A percentile compares a stretch with the other conserved stretches of the same genome.
phyloP scores from a whole-genome alignment of 164 flowering plant species.

The Vitis labrusca region DNA sequence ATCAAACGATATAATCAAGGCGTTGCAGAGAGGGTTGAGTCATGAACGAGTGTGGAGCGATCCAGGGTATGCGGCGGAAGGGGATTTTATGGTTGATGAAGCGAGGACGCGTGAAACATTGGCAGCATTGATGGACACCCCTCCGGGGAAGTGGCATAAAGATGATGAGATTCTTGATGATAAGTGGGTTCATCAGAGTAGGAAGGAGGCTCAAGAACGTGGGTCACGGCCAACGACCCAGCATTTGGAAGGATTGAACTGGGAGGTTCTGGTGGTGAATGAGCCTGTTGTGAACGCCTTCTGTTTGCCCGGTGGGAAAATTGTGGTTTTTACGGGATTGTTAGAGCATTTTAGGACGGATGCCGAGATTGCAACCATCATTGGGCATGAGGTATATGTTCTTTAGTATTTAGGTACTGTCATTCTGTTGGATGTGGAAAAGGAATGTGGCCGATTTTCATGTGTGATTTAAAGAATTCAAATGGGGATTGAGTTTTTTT shows the following conservation, averaged over 20 bases:
- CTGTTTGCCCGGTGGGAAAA: conserved; percentile 94
- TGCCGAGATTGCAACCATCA: conserved; percentile 79
- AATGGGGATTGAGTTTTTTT: background rate
- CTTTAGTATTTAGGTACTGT: background rate
- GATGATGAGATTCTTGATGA: conserved; percentile 89
- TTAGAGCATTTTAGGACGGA: conserved; percentile 66
- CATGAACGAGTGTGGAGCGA: conserved; percentile 76
- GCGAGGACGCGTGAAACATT: conserved; percentile 23
- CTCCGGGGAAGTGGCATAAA: conserved; percentile 37
- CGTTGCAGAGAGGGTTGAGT: conserved; percentile 73
- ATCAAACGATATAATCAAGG: conserved; percentile 68
- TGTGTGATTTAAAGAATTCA: background rate
- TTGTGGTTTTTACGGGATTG: conserved; percentile 85
- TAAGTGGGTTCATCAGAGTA: conserved; percentile 71
- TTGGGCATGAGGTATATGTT: conserved; percentile 80
- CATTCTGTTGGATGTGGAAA: background rate
- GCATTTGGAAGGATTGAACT: conserved; percentile 80
- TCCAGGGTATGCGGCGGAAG: conserved; percentile 45
- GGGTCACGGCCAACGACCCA: conserved; percentile 44
- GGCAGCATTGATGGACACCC: conserved; percentile 34
- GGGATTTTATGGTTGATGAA: conserved; percentile 8
- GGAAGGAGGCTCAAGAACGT: conserved; percentile 49
- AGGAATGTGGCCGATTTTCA: background rate
- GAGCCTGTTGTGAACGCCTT: conserved; percentile 84
- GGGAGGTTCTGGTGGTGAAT: conserved; percentile 89